Evolutionary conservation across 495 filamentous ascomycete species (phyloP), one percentile per base, ranked within the genome.

Genomic region (Amorphotheca resinae): DNA sequence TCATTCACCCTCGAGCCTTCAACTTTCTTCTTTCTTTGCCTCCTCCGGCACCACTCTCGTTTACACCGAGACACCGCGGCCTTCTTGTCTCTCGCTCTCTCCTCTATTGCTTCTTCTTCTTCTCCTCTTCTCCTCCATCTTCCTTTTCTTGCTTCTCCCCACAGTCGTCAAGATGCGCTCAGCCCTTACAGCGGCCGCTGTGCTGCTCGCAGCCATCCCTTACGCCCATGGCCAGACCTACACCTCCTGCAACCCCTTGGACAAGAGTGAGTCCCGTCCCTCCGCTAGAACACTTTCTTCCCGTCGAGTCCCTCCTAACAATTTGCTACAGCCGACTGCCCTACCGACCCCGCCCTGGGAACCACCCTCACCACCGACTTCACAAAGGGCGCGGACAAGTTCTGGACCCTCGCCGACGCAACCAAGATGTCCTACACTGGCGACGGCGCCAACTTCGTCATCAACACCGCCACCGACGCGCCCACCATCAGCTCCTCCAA

Each of bases 401-500:
- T 44, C 26, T 58, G 51, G 41, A 25, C 20, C 1, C 14, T 30
- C 1, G 46, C 33, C 4, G 45, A 41, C 28, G 52, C 50, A 2
- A 56, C 49, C 9, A 53, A 35, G 26, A n/a, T 59, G 26, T 33
- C 38, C 38, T 54, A 57, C 37, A 25, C 25, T 9, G 25, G 41
- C 16, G 33, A 49, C 25, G 54, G 54, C 9, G 54, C 54, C 17
- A 23, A 41, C 9, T 54, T 57, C 43, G 42, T 14, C 20, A 57
- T 53, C 45, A 28, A 21, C 2, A 33, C 3, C 4, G 12, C n/a
- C 42, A 77, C 76, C 48, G 76, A 89, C 51, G 74, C 83, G 2
- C 82, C 85, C 15, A 78, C 84, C 40, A 70, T 95, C 46, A 70
- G 67, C 48, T 64, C 57, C 56, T 73, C 64, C 42, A 76, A 79